Evolutionary conservation across 139 green algal genomes (phyloP), one percentile per base, ranked within the genome.

Genomic region (Picochlorum costavermella): DNA sequence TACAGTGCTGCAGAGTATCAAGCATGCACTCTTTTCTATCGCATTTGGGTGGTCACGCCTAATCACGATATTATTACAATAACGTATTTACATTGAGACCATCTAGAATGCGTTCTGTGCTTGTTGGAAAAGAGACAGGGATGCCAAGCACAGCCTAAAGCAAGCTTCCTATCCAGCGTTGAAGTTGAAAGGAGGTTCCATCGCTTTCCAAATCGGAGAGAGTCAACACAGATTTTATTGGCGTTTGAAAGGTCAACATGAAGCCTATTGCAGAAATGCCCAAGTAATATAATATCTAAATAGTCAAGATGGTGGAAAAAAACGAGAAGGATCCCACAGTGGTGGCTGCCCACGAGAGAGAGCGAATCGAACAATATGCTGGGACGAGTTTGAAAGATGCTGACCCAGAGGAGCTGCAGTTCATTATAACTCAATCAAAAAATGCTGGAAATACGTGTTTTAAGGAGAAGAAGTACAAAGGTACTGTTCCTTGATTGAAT

Each of bases 371-470:
- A 9, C 23, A 46, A 1, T 29, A 33, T 9, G 16, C 25, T 17
- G 63, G 57, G 12, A 8, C 64, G 1, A 33, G 10, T 9, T 36
- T 78, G 37, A 48, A 33, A 6, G 40, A 69, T 33, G 25, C 36
- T 6, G 55, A 62, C 48, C 61, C 61, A 5, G 20, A 65, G 25
- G 1, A 64, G 6, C 13, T 81, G 26, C 13, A 29, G 2, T 68
- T 74, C 37, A 25, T 73, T 2, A 65, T 82, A 11, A 62, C 69
- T 2, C 23, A 29, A n/a, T 71, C 50, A 5, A 67, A 67, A 46
- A 8, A 43, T 16, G 50, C 56, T 10, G 75, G 75, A 16, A 81
- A 80, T 68, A 63, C 64, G 3, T 57, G 53, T 23, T 82, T 82
- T 53, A 57, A 61, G 11, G 3, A 51, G 44, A 73, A 74, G 46